Base-by-base conservation (phyloP, 2,329 filamentous ascomycete species). In the Verticillium zaregamsianum region DNA sequence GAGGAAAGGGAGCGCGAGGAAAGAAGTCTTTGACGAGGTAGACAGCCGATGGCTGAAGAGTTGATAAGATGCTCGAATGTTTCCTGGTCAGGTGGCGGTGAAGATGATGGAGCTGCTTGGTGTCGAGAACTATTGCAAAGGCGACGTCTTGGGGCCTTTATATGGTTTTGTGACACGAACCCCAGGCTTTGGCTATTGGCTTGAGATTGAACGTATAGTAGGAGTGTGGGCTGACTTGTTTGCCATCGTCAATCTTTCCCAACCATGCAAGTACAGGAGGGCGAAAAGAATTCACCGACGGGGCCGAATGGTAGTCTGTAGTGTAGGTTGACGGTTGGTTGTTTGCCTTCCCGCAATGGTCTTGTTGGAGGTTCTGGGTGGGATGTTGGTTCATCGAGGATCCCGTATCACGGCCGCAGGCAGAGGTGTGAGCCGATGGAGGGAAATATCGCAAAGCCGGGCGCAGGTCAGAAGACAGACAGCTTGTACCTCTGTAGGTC, bases 171-270 rank as follows among this genome's bases (percentile, higher is more conserved):
- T 66, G 55, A 61, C 59, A 60, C 58, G 49, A 66, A 45, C 52
- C 55, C 65, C 61, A 62, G 60, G 57, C 40, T 59, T 35, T 63
- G 61, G 56, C 59, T 65, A 64, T 62, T 66, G 65, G 59, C 57
- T 65, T 65, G 63, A 52, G 59, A 61, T 58, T 31, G 61, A 57
- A 39, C 61, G 60, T 64, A 49, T 58, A 55, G 57, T 59, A 59
- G 28, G 28, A 28, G 55, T 54, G 63, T 64, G 65, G 60, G 63
- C 62, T 60, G 62, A 60, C 62, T 65, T 62, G 64, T 65, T 66
- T 64, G 63, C 63, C 63, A 66, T 66, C 59, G 61, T 65, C 64
- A 66, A 59, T 59, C 31, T 58, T 33, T 60, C 32, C 59, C 64
- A 63, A 60, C 61, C 57, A 61, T 57, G 52, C 55, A 57, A 64